phyloP scores from a whole-genome alignment of 352 stramenopile genomes.

The Blastocystis sp. region DNA sequence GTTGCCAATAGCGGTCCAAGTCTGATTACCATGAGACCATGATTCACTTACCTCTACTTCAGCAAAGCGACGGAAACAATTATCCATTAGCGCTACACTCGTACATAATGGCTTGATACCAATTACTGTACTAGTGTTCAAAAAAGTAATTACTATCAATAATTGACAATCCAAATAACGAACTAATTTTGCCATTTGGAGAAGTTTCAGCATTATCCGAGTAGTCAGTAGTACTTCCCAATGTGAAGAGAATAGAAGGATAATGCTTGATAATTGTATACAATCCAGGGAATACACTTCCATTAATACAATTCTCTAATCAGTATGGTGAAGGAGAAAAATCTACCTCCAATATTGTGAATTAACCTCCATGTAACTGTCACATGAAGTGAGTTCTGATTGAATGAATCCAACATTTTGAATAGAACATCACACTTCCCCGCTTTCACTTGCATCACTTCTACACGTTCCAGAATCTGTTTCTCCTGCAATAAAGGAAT shows the following conservation, averaged over 20 bases:
- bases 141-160: conserved; percentile 24
- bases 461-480: conserved; percentile 1
- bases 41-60: conserved; percentile 25
- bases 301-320: conserved; percentile 27
- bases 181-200: conserved; percentile 34
- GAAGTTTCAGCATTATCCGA: conserved; percentile 6
- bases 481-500: conserved; percentile 36
- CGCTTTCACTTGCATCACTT: conserved; percentile 31
- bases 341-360: not conserved
- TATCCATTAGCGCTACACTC: conserved; percentile 33
- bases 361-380: conserved; percentile 51
- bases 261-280: conserved; percentile 31
- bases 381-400: conserved; percentile 49
- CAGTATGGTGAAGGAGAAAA: not conserved
- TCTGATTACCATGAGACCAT: conserved; percentile 29
- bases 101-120: conserved; percentile 17
- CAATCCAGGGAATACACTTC: conserved; percentile 29
- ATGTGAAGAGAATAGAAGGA: conserved; percentile 42
- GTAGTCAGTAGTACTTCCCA: conserved; percentile 32
- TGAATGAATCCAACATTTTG: conserved; percentile 54
- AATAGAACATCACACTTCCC: conserved; percentile 55
- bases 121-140: conserved; percentile 27
- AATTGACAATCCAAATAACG: not conserved
- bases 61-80: conserved; percentile 47
- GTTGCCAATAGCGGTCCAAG: conserved; percentile 30